These are phyloP conservation scores for Pyricularia sp. DNA, from an alignment of 2,329 filamentous ascomycete genomes.

Conservation along the genomic window DNA sequence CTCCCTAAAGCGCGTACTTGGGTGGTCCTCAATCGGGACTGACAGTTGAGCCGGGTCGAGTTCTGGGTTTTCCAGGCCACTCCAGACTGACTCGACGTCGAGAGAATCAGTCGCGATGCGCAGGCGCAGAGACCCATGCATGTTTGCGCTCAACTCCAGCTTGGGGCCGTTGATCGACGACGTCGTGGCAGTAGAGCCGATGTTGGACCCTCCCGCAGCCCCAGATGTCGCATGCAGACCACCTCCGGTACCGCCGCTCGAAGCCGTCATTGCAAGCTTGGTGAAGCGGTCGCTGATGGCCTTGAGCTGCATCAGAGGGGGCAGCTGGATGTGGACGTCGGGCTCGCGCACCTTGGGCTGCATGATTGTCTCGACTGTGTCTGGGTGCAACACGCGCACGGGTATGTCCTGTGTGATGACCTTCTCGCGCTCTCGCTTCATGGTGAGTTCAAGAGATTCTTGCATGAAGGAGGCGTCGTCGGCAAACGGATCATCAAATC, in stretches of 20 bases:
- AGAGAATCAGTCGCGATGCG: slow-evolving; percentile 73
- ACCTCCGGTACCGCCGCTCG: neutral
- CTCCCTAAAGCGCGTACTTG: slow-evolving; percentile 64
- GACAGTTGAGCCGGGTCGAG: slow-evolving; percentile 67
- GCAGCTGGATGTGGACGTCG: slow-evolving; percentile 86
- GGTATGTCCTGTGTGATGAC: slow-evolving; percentile 92
- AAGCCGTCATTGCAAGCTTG: slow-evolving; percentile 54
- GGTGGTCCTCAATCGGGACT: slow-evolving; percentile 63
- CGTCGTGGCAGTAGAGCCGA: slow-evolving; percentile 7
- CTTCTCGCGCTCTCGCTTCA: slow-evolving; percentile 66
- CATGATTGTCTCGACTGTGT: slow-evolving; percentile 81
- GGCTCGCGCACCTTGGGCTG: slow-evolving; percentile 84
- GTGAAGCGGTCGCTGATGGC: slow-evolving; percentile 93
- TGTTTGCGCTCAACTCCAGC: slow-evolving; percentile 81
- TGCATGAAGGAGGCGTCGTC: slow-evolving; percentile 32
- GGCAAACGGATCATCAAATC: slow-evolving; percentile 27
- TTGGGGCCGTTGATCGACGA: slow-evolving; percentile 38
- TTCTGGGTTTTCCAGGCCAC: slow-evolving; percentile 72
- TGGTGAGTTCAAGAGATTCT: slow-evolving; percentile 37
- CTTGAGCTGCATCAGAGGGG: slow-evolving; percentile 77
- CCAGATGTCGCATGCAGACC: slow-evolving; percentile 15
- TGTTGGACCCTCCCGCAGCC: slow-evolving; percentile 5
- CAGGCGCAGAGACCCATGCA: slow-evolving; percentile 77
- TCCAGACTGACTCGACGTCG: slow-evolving; percentile 77
- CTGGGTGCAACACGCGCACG: slow-evolving; percentile 74